A percentile compares a stretch with the other conserved stretches of the same genome.
Conservation (phyloP, 176 grass and related monocot genomes). For the Raddia guianensis region DNA sequence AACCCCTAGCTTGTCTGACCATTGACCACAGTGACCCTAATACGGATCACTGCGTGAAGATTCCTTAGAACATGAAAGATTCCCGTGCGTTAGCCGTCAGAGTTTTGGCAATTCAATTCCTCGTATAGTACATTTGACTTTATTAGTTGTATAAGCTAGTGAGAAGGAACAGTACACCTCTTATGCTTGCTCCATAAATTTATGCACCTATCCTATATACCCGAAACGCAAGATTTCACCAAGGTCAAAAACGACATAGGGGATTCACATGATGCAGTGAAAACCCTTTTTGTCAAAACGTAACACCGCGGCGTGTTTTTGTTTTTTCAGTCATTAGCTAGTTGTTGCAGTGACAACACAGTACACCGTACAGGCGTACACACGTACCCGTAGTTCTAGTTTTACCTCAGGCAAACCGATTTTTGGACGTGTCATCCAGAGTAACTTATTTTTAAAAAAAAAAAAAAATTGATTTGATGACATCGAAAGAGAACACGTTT, state of each 20-base stretch:
- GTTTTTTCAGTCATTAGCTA: background rate
- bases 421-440: background rate
- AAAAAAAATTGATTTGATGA: too few species aligned
- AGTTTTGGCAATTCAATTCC: background rate
- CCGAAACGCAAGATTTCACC: background rate
- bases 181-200: slow-evolving; percentile 12
- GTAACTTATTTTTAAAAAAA: too few species aligned
- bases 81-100: slow-evolving; percentile 16
- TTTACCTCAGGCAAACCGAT: slow-evolving; percentile 10
- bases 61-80: slow-evolving; percentile 27
- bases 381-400: background rate
- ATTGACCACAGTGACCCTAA: background rate
- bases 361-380: too few species aligned
- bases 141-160: background rate
- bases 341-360: background rate
- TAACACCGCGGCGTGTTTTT: background rate
- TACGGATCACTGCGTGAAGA: slow-evolving; percentile 1
- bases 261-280: background rate
- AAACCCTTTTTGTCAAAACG: background rate
- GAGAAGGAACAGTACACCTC: background rate
- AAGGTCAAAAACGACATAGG: too few species aligned
- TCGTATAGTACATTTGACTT: background rate
- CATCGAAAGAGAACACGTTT: too few species aligned
- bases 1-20: background rate
- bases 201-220: background rate